A percentile compares a stretch with the other conserved stretches of the same genome.
Evolutionary conservation across 1,284 basidiomycete genomes (phyloP).

Genomic region (Cerioporus squamosus): DNA sequence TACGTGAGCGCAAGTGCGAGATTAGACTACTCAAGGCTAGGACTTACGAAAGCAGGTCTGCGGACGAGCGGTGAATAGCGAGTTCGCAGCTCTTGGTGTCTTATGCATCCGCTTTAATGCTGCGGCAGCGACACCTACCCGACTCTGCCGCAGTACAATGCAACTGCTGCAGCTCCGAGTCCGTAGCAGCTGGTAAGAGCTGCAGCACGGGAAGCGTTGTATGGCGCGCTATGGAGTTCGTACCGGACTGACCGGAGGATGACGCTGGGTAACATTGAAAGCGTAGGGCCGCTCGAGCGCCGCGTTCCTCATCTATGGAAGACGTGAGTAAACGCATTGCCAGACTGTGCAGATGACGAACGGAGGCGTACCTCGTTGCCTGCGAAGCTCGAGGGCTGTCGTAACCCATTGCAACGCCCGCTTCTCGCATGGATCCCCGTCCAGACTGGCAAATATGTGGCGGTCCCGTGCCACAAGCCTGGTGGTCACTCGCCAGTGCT

Average conservation of each 20-base stretch:
- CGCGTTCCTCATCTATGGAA: slow-evolving; percentile 15
- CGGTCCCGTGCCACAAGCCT: no score
- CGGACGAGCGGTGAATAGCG: neutral
- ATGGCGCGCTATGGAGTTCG: neutral
- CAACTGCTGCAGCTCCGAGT: no score
- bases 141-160: no score
- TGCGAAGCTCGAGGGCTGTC: neutral
- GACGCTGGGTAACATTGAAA: neutral
- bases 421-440: no score
- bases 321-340: neutral
- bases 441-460: no score
- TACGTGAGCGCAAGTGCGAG: neutral
- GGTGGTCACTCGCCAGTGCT: no score
- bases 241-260: no score
- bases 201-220: neutral
- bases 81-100: no score
- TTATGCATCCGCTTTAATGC: no score
- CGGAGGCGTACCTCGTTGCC: neutral
- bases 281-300: neutral
- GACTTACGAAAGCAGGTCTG: neutral
- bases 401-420: neutral
- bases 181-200: no score
- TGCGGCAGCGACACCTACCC: no score
- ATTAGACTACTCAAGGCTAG: neutral
- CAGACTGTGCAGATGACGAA: neutral